phyloP scores from a whole-genome alignment of 805 yeast species.

The Starmerella stigmatis region DNA sequence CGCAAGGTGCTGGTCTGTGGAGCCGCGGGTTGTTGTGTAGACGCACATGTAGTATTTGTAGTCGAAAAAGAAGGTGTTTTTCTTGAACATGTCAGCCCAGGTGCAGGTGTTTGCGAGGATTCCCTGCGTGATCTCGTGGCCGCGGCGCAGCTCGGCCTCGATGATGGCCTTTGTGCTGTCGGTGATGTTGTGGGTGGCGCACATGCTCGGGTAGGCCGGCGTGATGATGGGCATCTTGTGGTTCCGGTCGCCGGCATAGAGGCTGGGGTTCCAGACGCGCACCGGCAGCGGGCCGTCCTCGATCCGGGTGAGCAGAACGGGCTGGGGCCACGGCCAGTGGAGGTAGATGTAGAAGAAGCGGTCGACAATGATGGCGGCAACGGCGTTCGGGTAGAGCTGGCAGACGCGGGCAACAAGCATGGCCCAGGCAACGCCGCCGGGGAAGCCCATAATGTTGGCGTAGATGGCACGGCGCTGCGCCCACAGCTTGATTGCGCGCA shows the following conservation, averaged over 20 bases:
- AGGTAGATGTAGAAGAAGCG: slow-evolving; percentile 78
- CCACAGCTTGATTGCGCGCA: slow-evolving; percentile 91
- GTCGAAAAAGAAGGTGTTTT: slow-evolving; percentile 69
- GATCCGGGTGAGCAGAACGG: slow-evolving; percentile 80
- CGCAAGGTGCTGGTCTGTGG: slow-evolving; percentile 70
- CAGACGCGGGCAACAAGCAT: slow-evolving; percentile 98
- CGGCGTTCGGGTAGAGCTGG: slow-evolving; percentile 92
- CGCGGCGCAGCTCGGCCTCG: slow-evolving; percentile 67
- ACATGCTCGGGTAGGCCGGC: slow-evolving; percentile 97
- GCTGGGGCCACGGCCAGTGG: slow-evolving; percentile 98
- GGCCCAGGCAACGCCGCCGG: slow-evolving; percentile 99
- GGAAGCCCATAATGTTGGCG: slow-evolving; percentile 92
- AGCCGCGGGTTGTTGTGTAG: slow-evolving; percentile 62
- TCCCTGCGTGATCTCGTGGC: slow-evolving; percentile 57
- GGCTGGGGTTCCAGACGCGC: slow-evolving; percentile 89
- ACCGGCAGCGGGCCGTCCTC: slow-evolving; percentile 97
- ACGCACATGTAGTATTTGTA: slow-evolving; percentile 82
- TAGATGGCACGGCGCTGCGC: slow-evolving; percentile 91
- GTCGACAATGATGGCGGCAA: slow-evolving; percentile 79
- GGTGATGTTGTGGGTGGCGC: slow-evolving; percentile 94
- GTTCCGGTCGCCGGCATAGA: slow-evolving; percentile 77
- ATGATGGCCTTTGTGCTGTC: slow-evolving; percentile 78
- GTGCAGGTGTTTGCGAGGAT: slow-evolving; percentile 50
- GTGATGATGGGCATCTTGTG: slow-evolving; percentile 97
- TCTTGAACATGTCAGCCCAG: slow-evolving; percentile 69